phyloP scores from a whole-genome alignment of 805 yeast species.

The Gaillardinia entomophila region DNA sequence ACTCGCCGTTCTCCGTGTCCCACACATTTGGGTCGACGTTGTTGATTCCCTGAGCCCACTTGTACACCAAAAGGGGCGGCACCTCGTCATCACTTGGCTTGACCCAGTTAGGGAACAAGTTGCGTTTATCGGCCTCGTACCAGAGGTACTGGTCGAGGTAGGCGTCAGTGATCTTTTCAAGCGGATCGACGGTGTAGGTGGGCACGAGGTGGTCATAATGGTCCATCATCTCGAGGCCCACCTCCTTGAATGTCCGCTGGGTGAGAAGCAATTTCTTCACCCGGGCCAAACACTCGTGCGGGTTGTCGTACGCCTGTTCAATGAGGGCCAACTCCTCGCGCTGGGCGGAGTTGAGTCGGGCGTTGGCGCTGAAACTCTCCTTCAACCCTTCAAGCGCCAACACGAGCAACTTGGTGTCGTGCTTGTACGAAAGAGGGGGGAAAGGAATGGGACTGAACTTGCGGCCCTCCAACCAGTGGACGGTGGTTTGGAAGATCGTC shows the following conservation, averaged over 20 bases:
- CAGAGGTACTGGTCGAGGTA: slow-evolving; percentile 92
- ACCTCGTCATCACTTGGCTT: slow-evolving; percentile 93
- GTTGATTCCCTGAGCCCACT: slow-evolving; percentile 91
- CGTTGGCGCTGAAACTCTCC: slow-evolving; percentile 60
- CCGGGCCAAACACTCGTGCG: slow-evolving; percentile 85
- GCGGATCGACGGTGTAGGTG: slow-evolving; percentile 81
- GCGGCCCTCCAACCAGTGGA: slow-evolving; percentile 83
- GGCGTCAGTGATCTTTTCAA: slow-evolving; percentile 95
- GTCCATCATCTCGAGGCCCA: slow-evolving; percentile 84
- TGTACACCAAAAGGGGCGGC: slow-evolving; percentile 85
- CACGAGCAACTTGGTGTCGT: slow-evolving; percentile 85
- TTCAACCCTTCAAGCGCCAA: slow-evolving; percentile 86
- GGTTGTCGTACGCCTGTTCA: slow-evolving; percentile 95
- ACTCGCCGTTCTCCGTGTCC: slow-evolving; percentile 69
- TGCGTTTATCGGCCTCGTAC: slow-evolving; percentile 89
- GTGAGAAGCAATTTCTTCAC: slow-evolving; percentile 78
- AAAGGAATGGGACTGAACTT: slow-evolving; percentile 85
- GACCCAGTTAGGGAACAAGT: slow-evolving; percentile 91
- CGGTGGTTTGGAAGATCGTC: slow-evolving; percentile 78
- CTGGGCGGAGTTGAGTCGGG: slow-evolving; percentile 77
- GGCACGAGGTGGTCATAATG: slow-evolving; percentile 80
- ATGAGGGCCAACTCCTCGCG: slow-evolving; percentile 89
- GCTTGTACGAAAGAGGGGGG: slow-evolving; percentile 88
- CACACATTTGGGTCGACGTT: slow-evolving; percentile 73
- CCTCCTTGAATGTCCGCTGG: slow-evolving; percentile 90